Percentiles rank a stretch among this genome's conserved stretches.
Conservation (phyloP, 352 stramenopile genomes). For the Aphanomyces stellatus region DNA sequence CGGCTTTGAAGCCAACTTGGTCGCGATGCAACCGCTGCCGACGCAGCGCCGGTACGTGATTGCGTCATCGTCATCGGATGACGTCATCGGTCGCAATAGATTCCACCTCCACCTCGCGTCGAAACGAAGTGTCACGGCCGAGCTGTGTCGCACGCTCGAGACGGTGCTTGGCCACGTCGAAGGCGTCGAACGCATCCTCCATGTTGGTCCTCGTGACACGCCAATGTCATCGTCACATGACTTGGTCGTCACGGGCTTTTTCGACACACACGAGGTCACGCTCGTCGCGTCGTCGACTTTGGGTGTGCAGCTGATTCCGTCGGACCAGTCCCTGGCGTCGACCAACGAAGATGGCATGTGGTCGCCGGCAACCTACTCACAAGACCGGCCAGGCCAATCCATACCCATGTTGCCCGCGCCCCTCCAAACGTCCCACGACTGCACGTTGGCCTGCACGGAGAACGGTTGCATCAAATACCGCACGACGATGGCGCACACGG, state of each 20-base stretch:
- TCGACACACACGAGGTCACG: conserved; percentile 22
- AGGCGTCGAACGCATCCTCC: conserved; percentile 56
- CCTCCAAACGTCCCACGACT: conserved; percentile 30
- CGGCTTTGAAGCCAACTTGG: conserved; percentile 48
- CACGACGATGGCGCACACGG: conserved; percentile 65
- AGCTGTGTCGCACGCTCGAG: conserved; percentile 20
- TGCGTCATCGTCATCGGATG: background rate
- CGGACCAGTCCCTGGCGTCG: background rate
- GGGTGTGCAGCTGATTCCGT: background rate
- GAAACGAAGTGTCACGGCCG: background rate
- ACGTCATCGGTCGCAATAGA: background rate
- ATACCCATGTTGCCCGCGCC: too few relatives aligned
- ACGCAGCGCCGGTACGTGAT: background rate
- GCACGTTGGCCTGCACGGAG: conserved; percentile 54
- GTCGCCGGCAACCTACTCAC: too few relatives aligned
- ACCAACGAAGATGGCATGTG: too few relatives aligned
- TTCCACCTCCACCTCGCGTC: background rate
- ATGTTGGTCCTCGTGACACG: too few relatives aligned
- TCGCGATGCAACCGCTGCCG: conserved; percentile 24
- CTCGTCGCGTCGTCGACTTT: conserved; percentile 6
- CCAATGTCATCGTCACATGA: conserved; percentile 32
- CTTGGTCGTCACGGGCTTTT: conserved; percentile 46
- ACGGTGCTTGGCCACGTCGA: conserved; percentile 33
- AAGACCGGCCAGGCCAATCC: too few relatives aligned
- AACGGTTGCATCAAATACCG: conserved; percentile 70